These are phyloP conservation scores for Xylona heveae DNA, from an alignment of 495 filamentous ascomycete genomes.

Conservation along the genomic window DNA sequence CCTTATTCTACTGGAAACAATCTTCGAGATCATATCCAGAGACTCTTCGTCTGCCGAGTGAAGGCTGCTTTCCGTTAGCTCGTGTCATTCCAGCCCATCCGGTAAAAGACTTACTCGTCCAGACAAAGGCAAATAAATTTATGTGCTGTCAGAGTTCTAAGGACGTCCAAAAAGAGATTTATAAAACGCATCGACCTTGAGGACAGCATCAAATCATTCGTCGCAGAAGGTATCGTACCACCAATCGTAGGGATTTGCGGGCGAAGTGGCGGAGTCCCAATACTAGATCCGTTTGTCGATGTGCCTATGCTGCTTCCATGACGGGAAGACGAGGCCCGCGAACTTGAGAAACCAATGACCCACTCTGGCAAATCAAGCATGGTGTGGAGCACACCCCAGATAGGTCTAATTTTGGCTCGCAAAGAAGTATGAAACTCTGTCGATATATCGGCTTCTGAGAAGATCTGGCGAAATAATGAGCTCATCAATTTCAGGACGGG, in stretches of 20 bases:
- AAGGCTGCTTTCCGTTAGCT: no score
- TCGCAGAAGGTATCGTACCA: not conserved
- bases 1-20: conserved; percentile 48
- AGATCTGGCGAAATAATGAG: conserved; percentile 73
- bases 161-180: conserved; percentile 68
- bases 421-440: conserved; percentile 63
- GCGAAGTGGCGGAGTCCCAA: no score
- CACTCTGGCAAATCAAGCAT: conserved; percentile 65
- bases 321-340: no score
- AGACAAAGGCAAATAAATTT: conserved; percentile 68
- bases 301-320: no score
- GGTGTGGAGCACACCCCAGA: conserved; percentile 59
- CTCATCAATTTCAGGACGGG: conserved; percentile 61
- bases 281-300: no score
- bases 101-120: no score
- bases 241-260: no score
- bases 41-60: conserved; percentile 78
- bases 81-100: no score
- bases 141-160: conserved; percentile 52
- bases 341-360: conserved; percentile 26
- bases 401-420: conserved; percentile 46
- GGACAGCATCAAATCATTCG: no score
- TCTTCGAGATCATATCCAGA: conserved; percentile 52
- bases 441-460: conserved; percentile 69
- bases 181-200: conserved; percentile 58